phyloP scores from a whole-genome alignment of 306 rosid species.

The Rosa lucieae region DNA sequence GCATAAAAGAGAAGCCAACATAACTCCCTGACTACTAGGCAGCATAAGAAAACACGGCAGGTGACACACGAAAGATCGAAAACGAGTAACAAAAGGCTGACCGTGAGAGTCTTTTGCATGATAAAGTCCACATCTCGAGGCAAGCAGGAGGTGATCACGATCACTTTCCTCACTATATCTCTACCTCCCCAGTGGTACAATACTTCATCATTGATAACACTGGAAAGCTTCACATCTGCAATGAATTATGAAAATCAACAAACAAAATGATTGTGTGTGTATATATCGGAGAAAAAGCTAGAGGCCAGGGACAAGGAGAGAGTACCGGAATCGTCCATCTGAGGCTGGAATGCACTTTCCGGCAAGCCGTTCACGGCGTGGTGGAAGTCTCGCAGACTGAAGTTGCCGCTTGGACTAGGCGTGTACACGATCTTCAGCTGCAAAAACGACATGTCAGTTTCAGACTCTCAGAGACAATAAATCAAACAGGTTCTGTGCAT shows the following conservation, averaged over 20 bases:
- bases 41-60: conserved; percentile 1
- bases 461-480: not conserved
- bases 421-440: conserved; percentile 63
- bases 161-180: conserved; percentile 68
- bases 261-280: not conserved
- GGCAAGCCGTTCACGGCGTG: conserved; percentile 61
- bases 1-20: conserved; percentile 6
- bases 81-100: conserved; percentile 30
- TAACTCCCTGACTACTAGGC: not conserved
- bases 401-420: conserved; percentile 44
- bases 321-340: conserved; percentile 36
- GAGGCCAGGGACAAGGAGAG: conserved; percentile 9
- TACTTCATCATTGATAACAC: conserved; percentile 56
- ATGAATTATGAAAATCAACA: not conserved
- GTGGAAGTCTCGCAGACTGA: conserved; percentile 69
- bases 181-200: conserved; percentile 72
- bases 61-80: not conserved
- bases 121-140: conserved; percentile 51
- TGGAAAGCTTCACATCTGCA: conserved; percentile 61
- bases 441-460: conserved; percentile 5
- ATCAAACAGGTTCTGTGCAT: not conserved
- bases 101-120: conserved; percentile 56
- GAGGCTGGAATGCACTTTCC: conserved; percentile 48
- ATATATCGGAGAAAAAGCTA: not conserved
- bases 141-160: conserved; percentile 52